Percentiles rank a stretch among this genome's conserved stretches.
These are phyloP conservation scores for Aspergillus amoenus DNA, from an alignment of 2,329 filamentous ascomycete species.

Conservation along the genomic window DNA sequence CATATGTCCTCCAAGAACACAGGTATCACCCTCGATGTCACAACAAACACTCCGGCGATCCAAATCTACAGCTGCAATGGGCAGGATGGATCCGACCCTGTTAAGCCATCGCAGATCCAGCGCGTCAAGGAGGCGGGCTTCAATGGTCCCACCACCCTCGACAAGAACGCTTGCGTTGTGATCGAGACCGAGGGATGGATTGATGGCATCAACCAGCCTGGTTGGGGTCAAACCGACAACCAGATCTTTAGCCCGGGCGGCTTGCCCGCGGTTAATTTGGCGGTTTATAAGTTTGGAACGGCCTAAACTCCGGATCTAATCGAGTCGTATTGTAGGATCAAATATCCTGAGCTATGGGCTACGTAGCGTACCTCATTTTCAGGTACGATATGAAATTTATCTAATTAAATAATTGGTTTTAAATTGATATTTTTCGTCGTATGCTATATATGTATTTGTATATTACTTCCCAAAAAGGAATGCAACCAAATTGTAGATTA, in stretches of 20 bases:
- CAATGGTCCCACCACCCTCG: slow-evolving; percentile 44
- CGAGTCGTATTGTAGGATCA: neutral
- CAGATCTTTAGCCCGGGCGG: slow-evolving; percentile 44
- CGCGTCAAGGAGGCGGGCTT: slow-evolving; percentile 59
- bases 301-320: slow-evolving; percentile 22
- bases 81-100: slow-evolving; percentile 63
- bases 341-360: neutral
- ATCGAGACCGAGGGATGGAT: slow-evolving; percentile 94
- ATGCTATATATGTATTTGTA: neutral
- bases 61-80: slow-evolving; percentile 84
- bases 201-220: slow-evolving; percentile 86
- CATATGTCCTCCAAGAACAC: slow-evolving; percentile 66
- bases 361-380: neutral
- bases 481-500: neutral
- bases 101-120: slow-evolving; percentile 43
- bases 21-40: slow-evolving; percentile 80
- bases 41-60: slow-evolving; percentile 79
- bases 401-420: neutral
- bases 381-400: neutral
- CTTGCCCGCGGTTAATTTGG: slow-evolving; percentile 42
- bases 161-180: slow-evolving; percentile 79
- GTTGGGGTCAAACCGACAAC: slow-evolving; percentile 67
- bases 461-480: neutral
- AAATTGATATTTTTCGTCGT: neutral
- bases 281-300: slow-evolving; percentile 47